Conservation (phyloP, 768 basidiomycete genomes). For the Tylopilus plumbeoviolaceoides region DNA sequence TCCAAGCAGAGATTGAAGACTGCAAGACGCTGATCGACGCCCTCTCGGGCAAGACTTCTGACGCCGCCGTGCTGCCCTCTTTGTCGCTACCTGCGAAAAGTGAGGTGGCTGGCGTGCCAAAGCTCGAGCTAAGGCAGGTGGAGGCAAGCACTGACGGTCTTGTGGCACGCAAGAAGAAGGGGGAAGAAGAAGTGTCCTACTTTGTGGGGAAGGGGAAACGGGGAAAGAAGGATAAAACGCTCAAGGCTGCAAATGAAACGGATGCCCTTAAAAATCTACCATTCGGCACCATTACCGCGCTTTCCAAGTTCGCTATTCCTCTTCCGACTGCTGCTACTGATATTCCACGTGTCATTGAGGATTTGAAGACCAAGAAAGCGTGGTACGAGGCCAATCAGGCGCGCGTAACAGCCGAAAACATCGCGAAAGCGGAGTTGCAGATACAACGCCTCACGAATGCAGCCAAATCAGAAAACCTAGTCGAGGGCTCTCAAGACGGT, state of each 20-base stretch:
- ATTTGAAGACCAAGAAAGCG: slow-evolving; percentile 89
- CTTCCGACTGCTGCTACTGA: slow-evolving; percentile 77
- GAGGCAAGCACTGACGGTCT: slow-evolving; percentile 63
- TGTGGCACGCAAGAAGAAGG: slow-evolving; percentile 88
- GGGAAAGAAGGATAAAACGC: slow-evolving; percentile 50
- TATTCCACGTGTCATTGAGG: slow-evolving; percentile 78
- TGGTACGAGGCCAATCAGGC: slow-evolving; percentile 95
- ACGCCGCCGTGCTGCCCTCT: slow-evolving; percentile 42
- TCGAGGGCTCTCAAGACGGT: slow-evolving; percentile 32
- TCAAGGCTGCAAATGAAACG: slow-evolving; percentile 39
- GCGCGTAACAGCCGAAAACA: slow-evolving; percentile 70
- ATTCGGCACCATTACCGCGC: slow-evolving; percentile 80
- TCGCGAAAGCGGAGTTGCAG: slow-evolving; percentile 74
- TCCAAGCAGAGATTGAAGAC: slow-evolving; percentile 91
- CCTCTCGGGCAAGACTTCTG: slow-evolving; percentile 64
- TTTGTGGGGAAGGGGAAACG: slow-evolving; percentile 71
- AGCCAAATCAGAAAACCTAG: slow-evolving; percentile 35
- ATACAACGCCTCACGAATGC: slow-evolving; percentile 56
- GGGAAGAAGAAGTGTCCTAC: slow-evolving; percentile 76
- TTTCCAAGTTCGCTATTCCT: slow-evolving; percentile 84
- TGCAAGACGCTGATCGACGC: slow-evolving; percentile 89
- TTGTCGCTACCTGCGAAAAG: slow-evolving; percentile 36
- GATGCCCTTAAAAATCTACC: slow-evolving; percentile 58
- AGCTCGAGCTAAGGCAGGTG: slow-evolving; percentile 82
- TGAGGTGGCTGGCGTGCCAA: slow-evolving; percentile 62